phyloP scores from a whole-genome alignment of 768 basidiomycete genomes.

The Mycena galericulata region DNA sequence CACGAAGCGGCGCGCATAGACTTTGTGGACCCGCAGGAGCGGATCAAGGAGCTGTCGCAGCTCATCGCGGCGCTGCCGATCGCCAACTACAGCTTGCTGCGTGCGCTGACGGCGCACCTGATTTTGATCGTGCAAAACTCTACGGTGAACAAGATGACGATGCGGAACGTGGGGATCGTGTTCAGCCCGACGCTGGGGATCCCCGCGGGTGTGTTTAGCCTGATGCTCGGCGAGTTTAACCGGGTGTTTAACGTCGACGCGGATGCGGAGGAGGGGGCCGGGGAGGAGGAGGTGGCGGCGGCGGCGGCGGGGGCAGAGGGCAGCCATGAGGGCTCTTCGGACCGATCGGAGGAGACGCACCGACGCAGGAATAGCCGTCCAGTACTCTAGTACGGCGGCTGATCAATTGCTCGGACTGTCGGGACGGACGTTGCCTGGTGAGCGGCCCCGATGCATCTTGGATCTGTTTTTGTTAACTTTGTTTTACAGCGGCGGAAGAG shows the following conservation, averaged over 20 bases:
- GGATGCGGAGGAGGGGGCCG: conserved; percentile 49
- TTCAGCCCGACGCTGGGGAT: conserved; percentile 98
- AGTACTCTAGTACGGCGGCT: conserved; percentile 86
- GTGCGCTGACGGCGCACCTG: conserved; percentile 94
- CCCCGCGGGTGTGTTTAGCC: conserved; percentile 95
- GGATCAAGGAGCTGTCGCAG: conserved; percentile 87
- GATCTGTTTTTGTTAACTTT: conserved; percentile 35
- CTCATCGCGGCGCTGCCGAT: conserved; percentile 91
- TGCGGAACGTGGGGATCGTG: conserved; percentile 98
- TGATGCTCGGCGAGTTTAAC: conserved; percentile 95
- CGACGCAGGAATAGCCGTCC: conserved; percentile 82
- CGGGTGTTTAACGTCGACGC: conserved; percentile 88
- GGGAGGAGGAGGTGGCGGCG: conserved; percentile 19
- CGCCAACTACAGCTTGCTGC: conserved; percentile 93
- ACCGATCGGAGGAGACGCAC: conserved; percentile 45
- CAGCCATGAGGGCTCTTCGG: conserved; percentile 41
- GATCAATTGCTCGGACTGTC: conserved; percentile 84
- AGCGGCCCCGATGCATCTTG: conserved; percentile 40
- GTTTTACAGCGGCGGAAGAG: conserved; percentile 65
- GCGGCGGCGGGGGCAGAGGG: conserved; percentile 35
- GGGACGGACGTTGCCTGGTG: conserved; percentile 77
- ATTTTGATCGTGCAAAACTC: conserved; percentile 96
- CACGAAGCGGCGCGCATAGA: conserved; percentile 61
- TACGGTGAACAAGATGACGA: conserved; percentile 94
- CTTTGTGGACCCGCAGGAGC: conserved; percentile 87